Percentiles rank a stretch among this genome's conserved stretches.
Evolutionary conservation across 352 stramenopile species (phyloP).

Genomic region (Globisporangium lucens): DNA sequence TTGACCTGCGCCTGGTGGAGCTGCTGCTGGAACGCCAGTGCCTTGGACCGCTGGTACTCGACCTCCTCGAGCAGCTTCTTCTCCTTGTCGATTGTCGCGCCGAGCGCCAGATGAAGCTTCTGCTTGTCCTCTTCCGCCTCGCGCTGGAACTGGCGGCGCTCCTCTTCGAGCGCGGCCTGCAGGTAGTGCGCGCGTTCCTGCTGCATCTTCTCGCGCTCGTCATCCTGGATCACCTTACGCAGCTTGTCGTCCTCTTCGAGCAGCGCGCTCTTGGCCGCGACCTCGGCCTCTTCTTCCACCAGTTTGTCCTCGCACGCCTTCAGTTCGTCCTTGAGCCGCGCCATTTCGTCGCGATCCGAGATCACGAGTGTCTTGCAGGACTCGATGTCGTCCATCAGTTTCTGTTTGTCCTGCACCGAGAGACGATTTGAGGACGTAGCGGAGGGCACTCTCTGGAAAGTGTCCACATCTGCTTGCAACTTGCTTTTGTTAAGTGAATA

Average conservation of each 20-base stretch:
- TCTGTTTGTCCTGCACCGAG: slow-evolving; percentile 45
- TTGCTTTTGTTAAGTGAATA: slow-evolving; percentile 70
- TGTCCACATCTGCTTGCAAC: slow-evolving; percentile 70
- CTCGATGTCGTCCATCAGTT: slow-evolving; percentile 64
- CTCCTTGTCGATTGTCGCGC: slow-evolving; percentile 66
- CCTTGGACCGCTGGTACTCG: slow-evolving; percentile 46
- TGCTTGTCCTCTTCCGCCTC: slow-evolving; percentile 63
- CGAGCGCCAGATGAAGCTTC: slow-evolving; percentile 38
- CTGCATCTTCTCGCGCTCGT: slow-evolving; percentile 83
- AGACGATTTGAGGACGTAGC: slow-evolving; percentile 22
- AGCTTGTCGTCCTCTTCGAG: slow-evolving; percentile 79
- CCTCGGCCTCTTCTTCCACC: slow-evolving; percentile 71
- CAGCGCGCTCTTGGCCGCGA: slow-evolving; percentile 67
- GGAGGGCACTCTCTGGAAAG: slow-evolving; percentile 48
- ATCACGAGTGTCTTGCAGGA: slow-evolving; percentile 55
- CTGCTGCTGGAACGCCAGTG: slow-evolving; percentile 54
- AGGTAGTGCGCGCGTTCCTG: slow-evolving; percentile 62
- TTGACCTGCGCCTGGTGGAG: slow-evolving; percentile 54
- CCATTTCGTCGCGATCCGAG: slow-evolving; percentile 54
- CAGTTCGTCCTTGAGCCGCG: slow-evolving; percentile 56
- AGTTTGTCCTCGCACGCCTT: slow-evolving; percentile 58
- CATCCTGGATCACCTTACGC: slow-evolving; percentile 69
- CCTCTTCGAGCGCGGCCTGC: slow-evolving; percentile 57
- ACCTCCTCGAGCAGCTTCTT: slow-evolving; percentile 78
- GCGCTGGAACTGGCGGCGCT: slow-evolving; percentile 51